Evolutionary conservation across 1,284 basidiomycete species (phyloP), one percentile per base, ranked within the genome.

Genomic region (Cutaneotrichosporon mucoides): DNA sequence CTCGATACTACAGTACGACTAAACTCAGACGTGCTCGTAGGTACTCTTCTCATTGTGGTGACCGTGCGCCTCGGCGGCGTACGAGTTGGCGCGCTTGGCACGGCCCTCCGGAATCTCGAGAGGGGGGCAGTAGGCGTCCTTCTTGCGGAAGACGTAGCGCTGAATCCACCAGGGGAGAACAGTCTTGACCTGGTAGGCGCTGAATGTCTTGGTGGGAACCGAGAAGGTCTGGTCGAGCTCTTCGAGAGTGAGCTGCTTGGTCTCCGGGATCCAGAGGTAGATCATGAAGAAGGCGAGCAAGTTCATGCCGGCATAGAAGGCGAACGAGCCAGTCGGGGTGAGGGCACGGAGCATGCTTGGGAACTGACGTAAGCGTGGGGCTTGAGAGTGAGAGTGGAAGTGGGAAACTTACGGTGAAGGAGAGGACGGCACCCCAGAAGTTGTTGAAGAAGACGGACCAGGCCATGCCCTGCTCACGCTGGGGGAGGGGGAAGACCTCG

Each of bases 321-420:
- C 68, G 73, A 89, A 89, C 5, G 88, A 88, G 35, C 56, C 58
- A 6, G 47, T 60, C 10, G 68, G 65, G 0, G 61, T 67, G 77
- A 89, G 86, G 34, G 35, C 34, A 36, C 34, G 35, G 11, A 36
- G 34, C 46, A 48, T 48, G 13, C 8, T n/a, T 5, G 46, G 46
- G 44, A 86, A 88, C 24, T 24, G 24, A 24, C 24, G 24, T 24
- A 24, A 24, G 24, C 24, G 24, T 24, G 24, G 24, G 24, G 24
- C 24, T 24, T 24, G 24, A 24, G 24, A 24, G 24, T 24, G 24
- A 24, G 24, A 24, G 24, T 24, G 24, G 24, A 24, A 24, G 24
- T 24, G 24, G 24, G 24, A 24, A 24, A 24, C 24, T 24, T 24
- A 24, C 24, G 0, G 88, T 88, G 62, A 89, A 82, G 0, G 85